Base-by-base conservation (phyloP, 176 grass and related monocot species). In the Rhipidocladum racemiflorum region DNA sequence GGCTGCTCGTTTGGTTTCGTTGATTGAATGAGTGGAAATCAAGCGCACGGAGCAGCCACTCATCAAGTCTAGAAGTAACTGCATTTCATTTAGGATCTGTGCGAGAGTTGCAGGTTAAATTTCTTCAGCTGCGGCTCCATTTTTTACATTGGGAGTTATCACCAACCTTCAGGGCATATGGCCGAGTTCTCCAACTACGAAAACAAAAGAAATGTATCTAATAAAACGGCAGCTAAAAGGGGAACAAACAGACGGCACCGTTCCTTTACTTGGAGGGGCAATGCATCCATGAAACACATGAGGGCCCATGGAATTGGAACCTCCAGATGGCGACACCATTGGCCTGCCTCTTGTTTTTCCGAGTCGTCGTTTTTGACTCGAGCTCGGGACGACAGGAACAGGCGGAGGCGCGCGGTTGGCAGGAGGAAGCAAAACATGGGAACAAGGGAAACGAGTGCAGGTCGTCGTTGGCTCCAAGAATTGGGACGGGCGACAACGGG, bases 341-440 rank as follows among this genome's bases (percentile, higher is more conserved):
- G 67, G 57, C 70, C 21, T 11, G 65, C 40, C 69, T 80, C 69
- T 65, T 84, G 81, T 79, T 84, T 55, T 6, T 2, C 42, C 27
- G 45, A n/a, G 80, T 36, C 38, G 70, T 36, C 69, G 81, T 69
- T 69, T 64, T 46, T 81, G 82, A 85, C 87, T 21, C 1, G 0
- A 0, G 32, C 74, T 48, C 50, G n/a, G 4, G 68, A 29, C 68
- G 35, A 9, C 35, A 18, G 61, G 61, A 75, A 25, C 44, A 23
- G 21, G 9, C 53, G 29, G 16, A 18, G 14, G 45, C 14, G 45
- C 45, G 45, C 14, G 45, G 14, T 48, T 28, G 68, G 68, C 24
- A 17, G 14, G 24, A 28, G 65, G 60, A 77, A 87, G 18, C 72
- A 72, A 28, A 72, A 27, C 65, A 4, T 79, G 38, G 38, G 38